Base-by-base conservation (phyloP, 192 early-diverging fungal species). In the Coemansia sp. region DNA sequence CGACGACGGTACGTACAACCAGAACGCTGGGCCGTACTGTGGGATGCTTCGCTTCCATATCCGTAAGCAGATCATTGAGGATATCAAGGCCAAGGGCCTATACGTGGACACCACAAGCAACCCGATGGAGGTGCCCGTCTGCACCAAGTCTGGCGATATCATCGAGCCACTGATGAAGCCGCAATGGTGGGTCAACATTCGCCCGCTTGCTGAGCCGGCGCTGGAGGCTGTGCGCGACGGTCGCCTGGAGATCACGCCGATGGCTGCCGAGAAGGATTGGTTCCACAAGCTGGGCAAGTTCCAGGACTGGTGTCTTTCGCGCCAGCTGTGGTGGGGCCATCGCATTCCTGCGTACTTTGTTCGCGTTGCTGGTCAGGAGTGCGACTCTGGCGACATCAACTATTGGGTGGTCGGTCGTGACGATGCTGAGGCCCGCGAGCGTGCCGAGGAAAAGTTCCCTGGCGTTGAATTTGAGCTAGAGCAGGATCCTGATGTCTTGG, bases 271-370 rank as follows among this genome's bases (percentile, higher is more conserved):
- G 70, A 91, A 83, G 58, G 95, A 99, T 39, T 99, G 91, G 93
- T 99, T 93, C 90, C 84, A 87, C 62, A 97, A 95, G 97, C 85
- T 99, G 67, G 90, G 86, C 47, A 92, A 93, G 83, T 94, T 94
- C 72, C 92, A 95, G 67, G 95, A 97, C 76, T 99, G 97, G 97
- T 99, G 97, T 68, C 90, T 98, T 45, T 98, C 94, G 10, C 91
- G 97, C 61, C 97, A 99, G 81, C 85, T 99, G 52, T 99, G 97
- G 97, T 99, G 97, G 97, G 97, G 97, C 59, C 94, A 97, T 67
- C 90, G 92, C 66, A 83, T 97, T 21, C 97, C 97, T 22, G 94
- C 93, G 4, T 99, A 97, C 83, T 94, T 92, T 75, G 88, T 98
- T 69, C 82, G 82, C n/a, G 85, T 98, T 50, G 85, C 84, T 37